Evolutionary conservation across 1,284 basidiomycete genomes (phyloP), one percentile per base, ranked within the genome.

Genomic region (Papiliotrema flavescens): DNA sequence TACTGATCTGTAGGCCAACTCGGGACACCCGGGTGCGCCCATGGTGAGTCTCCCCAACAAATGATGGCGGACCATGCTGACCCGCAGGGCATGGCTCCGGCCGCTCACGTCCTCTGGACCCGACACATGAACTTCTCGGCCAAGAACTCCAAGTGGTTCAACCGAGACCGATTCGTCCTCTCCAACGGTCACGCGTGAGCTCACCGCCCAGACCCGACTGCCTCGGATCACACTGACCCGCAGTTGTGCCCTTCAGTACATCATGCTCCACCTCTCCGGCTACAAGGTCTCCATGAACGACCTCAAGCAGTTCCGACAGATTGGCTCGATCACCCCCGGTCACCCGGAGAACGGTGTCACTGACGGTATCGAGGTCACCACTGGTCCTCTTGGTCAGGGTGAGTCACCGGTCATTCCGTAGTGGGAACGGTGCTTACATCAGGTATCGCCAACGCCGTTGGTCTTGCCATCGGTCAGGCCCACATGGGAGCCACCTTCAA

Each of bases 301-400:
- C 69, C 67, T 78, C 49, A 76, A 78, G 72, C 36, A 58, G 23
- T 78, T 78, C 71, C 70, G 76, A 66, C 92, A 96, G 77, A 73
- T 97, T 55, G 87, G 85, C 73, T 94, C 90, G 36, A 80, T 85
- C 72, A 94, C 91, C 47, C 90, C 90, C 41, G 93, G 93, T 68
- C 92, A 96, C 80, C 92, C 92, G 36, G 93, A 97, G 77, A 80
- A 84, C 54, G 83, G 85, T 56, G 88, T 93, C 75, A 93, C 91
- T 22, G 89, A 92, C 64, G 93, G 93, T 67, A 84, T 97, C 61
- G 93, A 97, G 79, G 91, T 96, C 62, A 97, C 93, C 65, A 97
- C 94, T 54, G 94, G 93, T 60, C 93, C 94, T 58, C 86, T 97
- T 35, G 93, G 93, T 48, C 93, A 97, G 78, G 91, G 91, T 71